Evolutionary conservation across 2,329 filamentous ascomycete genomes (phyloP), one percentile per base, ranked within the genome.

Genomic region (Tympanopsis confertula): DNA sequence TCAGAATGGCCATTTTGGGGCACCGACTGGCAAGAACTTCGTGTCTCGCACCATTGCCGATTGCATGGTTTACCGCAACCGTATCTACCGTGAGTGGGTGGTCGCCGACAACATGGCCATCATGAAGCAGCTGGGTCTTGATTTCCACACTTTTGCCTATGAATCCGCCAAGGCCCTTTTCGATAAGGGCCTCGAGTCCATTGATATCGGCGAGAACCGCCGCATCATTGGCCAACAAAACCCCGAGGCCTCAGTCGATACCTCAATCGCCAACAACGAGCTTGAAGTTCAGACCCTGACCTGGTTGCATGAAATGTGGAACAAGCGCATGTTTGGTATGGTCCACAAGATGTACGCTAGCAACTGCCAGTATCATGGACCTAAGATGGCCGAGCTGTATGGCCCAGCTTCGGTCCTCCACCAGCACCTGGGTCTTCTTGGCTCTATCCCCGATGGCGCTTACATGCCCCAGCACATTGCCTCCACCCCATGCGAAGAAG

Each of bases 1-100:
- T 13, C 35, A 37, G 35, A 13, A 37, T 10, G 35, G 35, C 19
- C 35, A 37, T 24, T 30, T 29, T 24, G 35, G 35, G 13, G 19
- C 35, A 19, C 19, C 35, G 5, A 37, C 35, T 17, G 35, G 39
- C 14, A 39, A 28, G 22, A 40, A 36, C 20, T 40, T 39, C 26
- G 39, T 40, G 17, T 39, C 39, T 17, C 39, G 39, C 39, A 40
- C 39, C 19, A 40, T 40, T 26, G 39, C 36, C 36, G 39, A 40
- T 36, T 40, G 39, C 36, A 40, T 40, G 39, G 39, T 40, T 17
- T 39, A 39, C 26, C 19, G 28, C 18, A 40, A 40, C 26, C 17
- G 24, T 7, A 40, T 40, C 24, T 40, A 40, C 29, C 39, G 39
- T 24, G 39, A 40, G 24, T 40, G 39, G 39, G 39, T 40, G 20